These are phyloP conservation scores for Phytophthora meadii DNA, from an alignment of 352 stramenopile genomes.

Conservation along the genomic window DNA sequence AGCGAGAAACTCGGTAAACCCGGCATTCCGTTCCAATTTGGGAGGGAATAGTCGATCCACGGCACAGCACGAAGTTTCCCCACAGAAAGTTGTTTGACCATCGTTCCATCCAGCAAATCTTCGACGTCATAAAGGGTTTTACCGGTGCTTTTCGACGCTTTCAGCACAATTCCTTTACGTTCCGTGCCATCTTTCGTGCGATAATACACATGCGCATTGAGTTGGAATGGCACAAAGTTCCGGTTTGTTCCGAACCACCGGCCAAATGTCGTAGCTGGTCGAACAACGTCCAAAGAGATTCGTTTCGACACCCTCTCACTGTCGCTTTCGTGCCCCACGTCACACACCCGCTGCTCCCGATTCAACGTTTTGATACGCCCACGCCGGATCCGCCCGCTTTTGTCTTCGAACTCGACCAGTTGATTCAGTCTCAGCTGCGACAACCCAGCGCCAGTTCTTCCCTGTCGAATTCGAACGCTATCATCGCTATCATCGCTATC, in stretches of 20 bases:
- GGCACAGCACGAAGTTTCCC: conserved; percentile 54
- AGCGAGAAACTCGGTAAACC: conserved; percentile 34
- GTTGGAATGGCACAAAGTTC: conserved; percentile 30
- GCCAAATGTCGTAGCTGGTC: conserved; percentile 37
- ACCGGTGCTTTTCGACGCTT: conserved; percentile 45
- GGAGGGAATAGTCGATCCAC: conserved; percentile 58
- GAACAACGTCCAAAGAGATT: conserved; percentile 43
- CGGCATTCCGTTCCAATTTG: conserved; percentile 37
- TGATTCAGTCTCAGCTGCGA: conserved; percentile 50
- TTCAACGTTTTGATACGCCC: conserved; percentile 56
- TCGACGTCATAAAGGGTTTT: conserved; percentile 59
- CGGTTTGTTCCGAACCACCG: conserved; percentile 42
- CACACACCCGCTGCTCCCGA: conserved; percentile 50
- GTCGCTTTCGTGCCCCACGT: conserved; percentile 73
- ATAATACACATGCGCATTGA: conserved; percentile 67
- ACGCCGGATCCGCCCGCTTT: conserved; percentile 48
- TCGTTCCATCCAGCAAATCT: conserved; percentile 53
- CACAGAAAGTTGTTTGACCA: conserved; percentile 49
- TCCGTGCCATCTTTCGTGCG: conserved; percentile 53
- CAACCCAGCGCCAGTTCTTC: conserved; percentile 23
- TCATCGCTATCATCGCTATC: conserved; percentile 30
- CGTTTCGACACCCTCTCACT: conserved; percentile 54
- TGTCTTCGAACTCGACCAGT: conserved; percentile 62
- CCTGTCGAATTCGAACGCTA: background rate
- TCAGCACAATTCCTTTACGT: conserved; percentile 63